A percentile compares a stretch with the other conserved stretches of the same genome.
phyloP scores from a whole-genome alignment of 2,329 filamentous ascomycete genomes.

The Aspergillus floridensis region DNA sequence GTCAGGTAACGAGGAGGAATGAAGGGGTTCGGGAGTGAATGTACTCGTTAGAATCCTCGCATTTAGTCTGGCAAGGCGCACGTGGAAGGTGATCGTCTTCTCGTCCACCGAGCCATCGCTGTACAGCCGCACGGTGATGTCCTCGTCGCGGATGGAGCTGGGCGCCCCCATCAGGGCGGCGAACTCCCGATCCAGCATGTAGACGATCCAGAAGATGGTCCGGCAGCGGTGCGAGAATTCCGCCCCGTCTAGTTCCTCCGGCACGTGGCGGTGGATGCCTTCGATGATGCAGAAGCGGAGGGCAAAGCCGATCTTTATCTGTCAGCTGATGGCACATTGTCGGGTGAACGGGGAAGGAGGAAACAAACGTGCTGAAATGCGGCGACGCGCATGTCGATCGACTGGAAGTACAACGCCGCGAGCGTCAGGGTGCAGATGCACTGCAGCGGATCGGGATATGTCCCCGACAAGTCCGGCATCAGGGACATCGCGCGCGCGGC shows the following conservation, averaged over 20 bases:
- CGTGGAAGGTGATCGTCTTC: conserved; percentile 25
- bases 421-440: too few relatives aligned
- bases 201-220: conserved; percentile 30
- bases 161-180: conserved; percentile 27
- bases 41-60: conserved; percentile 21
- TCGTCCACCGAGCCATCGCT: conserved; percentile 22
- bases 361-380: too few relatives aligned
- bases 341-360: too few relatives aligned
- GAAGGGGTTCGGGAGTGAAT: too few relatives aligned
- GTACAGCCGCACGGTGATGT: conserved; percentile 27
- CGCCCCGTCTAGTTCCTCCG: conserved; percentile 23
- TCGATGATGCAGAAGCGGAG: conserved; percentile 28
- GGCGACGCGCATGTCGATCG: too few relatives aligned
- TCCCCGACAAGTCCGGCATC: conserved; percentile 37
- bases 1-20: too few relatives aligned
- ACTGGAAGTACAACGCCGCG: too few relatives aligned
- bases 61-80: conserved; percentile 25
- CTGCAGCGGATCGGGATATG: conserved; percentile 7
- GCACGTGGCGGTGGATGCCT: conserved; percentile 28
- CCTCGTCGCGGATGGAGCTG: conserved; percentile 29
- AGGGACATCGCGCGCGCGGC: conserved; percentile 41
- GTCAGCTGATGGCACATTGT: too few relatives aligned
- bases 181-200: conserved; percentile 30
- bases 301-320: conserved; percentile 24
- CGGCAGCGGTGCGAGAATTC: conserved; percentile 24